Conservation (phyloP, 306 rosid species). For the Begonia loranthoides region DNA sequence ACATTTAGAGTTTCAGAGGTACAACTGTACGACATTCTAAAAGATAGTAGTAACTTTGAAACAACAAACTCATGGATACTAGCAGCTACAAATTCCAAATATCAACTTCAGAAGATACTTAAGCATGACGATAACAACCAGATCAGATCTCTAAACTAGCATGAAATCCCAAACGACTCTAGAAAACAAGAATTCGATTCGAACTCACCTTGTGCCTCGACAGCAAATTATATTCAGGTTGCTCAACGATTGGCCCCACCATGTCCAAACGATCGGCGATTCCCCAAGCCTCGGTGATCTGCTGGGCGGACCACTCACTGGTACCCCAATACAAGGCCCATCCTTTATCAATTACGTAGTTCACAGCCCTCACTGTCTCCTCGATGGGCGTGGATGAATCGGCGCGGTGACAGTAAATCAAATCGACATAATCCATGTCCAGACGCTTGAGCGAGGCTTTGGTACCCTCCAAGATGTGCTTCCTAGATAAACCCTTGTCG, state of each 20-base stretch:
- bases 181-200: background rate
- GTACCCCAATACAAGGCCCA: slow-evolving; percentile 99
- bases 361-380: slow-evolving; percentile 95
- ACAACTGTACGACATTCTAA: too few species aligned
- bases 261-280: slow-evolving; percentile 61
- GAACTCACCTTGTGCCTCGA: slow-evolving; percentile 64
- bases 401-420: slow-evolving; percentile 77
- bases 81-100: too few species aligned
- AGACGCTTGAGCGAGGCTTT: slow-evolving; percentile 68
- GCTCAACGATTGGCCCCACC: slow-evolving; percentile 88
- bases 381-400: slow-evolving; percentile 75
- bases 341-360: slow-evolving; percentile 62
- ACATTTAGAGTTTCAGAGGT: too few species aligned
- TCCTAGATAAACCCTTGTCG: slow-evolving; percentile 84
- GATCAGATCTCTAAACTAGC: too few species aligned
- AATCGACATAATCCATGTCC: slow-evolving; percentile 77
- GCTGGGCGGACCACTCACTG: slow-evolving; percentile 96
- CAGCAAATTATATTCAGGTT: slow-evolving; percentile 84
- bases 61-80: too few species aligned
- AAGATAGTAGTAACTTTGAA: too few species aligned
- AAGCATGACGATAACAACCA: too few species aligned
- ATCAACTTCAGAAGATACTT: too few species aligned
- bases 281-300: slow-evolving; percentile 94
- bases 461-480: slow-evolving; percentile 84
- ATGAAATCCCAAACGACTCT: too few species aligned